A percentile compares a stretch with the other conserved stretches of the same genome.
Evolutionary conservation across 2,329 filamentous ascomycete genomes (phyloP).

Genomic region (Neocucurbitaria cava): DNA sequence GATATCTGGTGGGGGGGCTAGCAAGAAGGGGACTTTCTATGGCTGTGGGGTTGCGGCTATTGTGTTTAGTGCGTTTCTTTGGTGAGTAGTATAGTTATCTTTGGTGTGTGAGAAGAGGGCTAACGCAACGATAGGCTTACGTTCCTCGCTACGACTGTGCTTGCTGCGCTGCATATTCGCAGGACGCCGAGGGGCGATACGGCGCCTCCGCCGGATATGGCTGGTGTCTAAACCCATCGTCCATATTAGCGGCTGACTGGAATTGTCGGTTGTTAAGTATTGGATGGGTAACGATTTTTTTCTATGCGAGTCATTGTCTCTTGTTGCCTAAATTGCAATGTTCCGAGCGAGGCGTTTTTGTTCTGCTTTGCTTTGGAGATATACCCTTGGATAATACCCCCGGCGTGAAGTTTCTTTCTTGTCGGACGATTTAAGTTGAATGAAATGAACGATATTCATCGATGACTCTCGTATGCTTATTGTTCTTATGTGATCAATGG

Average conservation of each 20-base stretch:
- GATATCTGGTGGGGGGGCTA: slow-evolving; percentile 59
- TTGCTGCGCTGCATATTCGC: slow-evolving; percentile 58
- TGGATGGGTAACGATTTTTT: not conserved
- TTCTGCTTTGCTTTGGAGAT: not conserved
- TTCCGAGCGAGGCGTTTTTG: slow-evolving; percentile 7
- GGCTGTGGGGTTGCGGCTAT: slow-evolving; percentile 67
- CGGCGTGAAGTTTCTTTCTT: not conserved
- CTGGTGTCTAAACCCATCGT: slow-evolving; percentile 42
- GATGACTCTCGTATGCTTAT: too few species aligned
- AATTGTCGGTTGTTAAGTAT: slow-evolving; percentile 2
- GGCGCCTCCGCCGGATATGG: slow-evolving; percentile 46
- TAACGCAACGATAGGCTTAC: slow-evolving; percentile 52
- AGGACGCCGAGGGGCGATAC: slow-evolving; percentile 45
- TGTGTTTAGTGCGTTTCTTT: slow-evolving; percentile 73
- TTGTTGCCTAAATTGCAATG: slow-evolving; percentile 2
- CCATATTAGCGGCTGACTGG: slow-evolving; percentile 4
- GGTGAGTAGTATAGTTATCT: slow-evolving; percentile 46
- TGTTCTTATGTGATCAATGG: too few species aligned
- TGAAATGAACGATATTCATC: not conserved
- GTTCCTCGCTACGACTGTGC: slow-evolving; percentile 59
- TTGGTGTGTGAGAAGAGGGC: not conserved
- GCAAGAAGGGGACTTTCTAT: slow-evolving; percentile 59
- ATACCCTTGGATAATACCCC: not conserved
- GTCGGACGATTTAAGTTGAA: not conserved
- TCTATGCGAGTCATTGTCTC: not conserved